phyloP scores from a whole-genome alignment of 495 filamentous ascomycete genomes.

The Penicillium egyptiacum region DNA sequence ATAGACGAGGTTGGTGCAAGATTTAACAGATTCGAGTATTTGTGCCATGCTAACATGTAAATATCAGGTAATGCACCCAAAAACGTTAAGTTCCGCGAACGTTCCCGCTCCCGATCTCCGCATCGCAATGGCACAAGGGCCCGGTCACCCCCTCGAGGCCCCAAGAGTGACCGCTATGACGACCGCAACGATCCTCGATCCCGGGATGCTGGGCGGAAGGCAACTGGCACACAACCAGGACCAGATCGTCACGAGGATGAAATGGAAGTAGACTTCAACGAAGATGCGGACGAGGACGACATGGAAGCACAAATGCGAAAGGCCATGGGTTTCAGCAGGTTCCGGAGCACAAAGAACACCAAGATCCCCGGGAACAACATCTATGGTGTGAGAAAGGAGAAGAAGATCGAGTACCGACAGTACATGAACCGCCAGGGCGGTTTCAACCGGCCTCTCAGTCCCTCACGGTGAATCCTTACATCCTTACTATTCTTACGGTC shows the following conservation, averaged over 20 bases:
- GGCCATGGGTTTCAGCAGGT: slow-evolving; percentile 85
- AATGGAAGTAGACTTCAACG: slow-evolving; percentile 45
- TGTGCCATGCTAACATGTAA: not conserved
- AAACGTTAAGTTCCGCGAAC: slow-evolving; percentile 42
- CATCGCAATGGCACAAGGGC: slow-evolving; percentile 40
- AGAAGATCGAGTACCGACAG: slow-evolving; percentile 93
- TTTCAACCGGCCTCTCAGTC: slow-evolving; percentile 88
- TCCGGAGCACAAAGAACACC: slow-evolving; percentile 84
- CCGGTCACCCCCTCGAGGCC: slow-evolving; percentile 36
- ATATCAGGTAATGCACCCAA: slow-evolving; percentile 33
- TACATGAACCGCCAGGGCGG: slow-evolving; percentile 99
- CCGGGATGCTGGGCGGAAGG: slow-evolving; percentile 22
- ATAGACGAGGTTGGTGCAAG: slow-evolving; percentile 42
- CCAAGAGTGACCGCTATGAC: slow-evolving; percentile 34
- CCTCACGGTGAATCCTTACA: slow-evolving; percentile 37
- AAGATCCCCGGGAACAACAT: slow-evolving; percentile 90
- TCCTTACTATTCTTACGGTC: not conserved
- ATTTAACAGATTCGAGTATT: not conserved
- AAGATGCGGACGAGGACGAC: slow-evolving; percentile 64
- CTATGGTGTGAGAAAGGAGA: slow-evolving; percentile 84
- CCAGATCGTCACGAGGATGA: slow-evolving; percentile 34
- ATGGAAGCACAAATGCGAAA: slow-evolving; percentile 71
- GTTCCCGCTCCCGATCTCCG: slow-evolving; percentile 46
- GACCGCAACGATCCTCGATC: slow-evolving; percentile 36
- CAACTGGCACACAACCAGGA: slow-evolving; percentile 29